Conservation (phyloP, 2,329 filamentous ascomycete genomes). For the Colletotrichum horii region DNA sequence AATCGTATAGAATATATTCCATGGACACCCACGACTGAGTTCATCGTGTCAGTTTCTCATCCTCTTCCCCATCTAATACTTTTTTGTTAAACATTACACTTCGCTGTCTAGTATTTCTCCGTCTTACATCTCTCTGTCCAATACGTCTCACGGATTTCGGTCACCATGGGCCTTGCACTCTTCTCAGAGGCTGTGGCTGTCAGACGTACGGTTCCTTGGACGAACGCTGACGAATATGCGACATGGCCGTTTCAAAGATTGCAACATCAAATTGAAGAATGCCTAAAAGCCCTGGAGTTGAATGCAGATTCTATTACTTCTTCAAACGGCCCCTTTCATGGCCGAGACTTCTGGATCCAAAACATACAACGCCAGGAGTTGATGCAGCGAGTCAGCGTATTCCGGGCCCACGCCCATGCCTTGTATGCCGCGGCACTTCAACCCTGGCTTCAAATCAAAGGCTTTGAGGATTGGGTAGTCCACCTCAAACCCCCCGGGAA, state of each 20-base stretch:
- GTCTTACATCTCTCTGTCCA: neutral
- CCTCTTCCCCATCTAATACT: neutral
- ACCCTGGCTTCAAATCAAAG: neutral
- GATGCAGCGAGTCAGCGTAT: neutral
- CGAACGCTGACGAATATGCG: neutral
- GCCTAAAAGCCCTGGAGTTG: neutral
- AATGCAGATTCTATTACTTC: neutral
- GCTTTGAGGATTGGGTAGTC: neutral
- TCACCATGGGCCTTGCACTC: neutral
- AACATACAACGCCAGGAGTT: neutral
- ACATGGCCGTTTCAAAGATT: neutral
- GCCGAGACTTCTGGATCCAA: neutral
- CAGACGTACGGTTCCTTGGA: neutral
- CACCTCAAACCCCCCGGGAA: neutral
- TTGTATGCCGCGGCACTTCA: neutral
- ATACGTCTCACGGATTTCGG: neutral
- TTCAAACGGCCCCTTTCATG: neutral
- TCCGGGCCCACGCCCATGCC: neutral
- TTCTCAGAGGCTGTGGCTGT: neutral
- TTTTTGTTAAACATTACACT: neutral
- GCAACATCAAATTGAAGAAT: accelerated
- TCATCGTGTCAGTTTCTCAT: neutral
- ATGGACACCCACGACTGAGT: neutral
- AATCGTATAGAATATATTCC: neutral
- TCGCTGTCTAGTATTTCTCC: neutral